These are phyloP conservation scores for Jaltomata sinuosa DNA, from an alignment of 257 asterid genomes.

Conservation along the genomic window DNA sequence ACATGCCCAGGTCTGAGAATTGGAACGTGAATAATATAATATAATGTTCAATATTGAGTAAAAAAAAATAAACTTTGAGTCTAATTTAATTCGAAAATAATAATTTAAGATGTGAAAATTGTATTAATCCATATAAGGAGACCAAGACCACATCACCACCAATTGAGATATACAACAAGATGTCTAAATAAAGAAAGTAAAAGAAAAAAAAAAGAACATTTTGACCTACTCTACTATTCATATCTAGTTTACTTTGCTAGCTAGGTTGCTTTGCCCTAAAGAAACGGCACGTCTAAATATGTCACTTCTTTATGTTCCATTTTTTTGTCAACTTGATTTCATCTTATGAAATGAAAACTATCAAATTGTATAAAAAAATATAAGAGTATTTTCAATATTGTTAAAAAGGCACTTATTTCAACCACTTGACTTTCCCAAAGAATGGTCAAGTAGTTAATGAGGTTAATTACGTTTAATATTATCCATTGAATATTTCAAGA, in stretches of 20 bases:
- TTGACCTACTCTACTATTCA: too few relatives aligned
- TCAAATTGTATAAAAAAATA: neutral
- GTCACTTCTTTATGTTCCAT: neutral
- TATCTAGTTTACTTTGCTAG: neutral
- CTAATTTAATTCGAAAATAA: too few relatives aligned
- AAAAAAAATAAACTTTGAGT: too few relatives aligned
- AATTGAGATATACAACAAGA: too few relatives aligned
- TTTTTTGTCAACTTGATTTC: neutral
- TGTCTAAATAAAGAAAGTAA: too few relatives aligned
- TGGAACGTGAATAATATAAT: neutral
- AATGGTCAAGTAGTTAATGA: neutral
- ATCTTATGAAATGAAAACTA: neutral
- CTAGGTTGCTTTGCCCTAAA: neutral
- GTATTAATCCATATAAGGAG: too few relatives aligned
- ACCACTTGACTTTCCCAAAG: neutral
- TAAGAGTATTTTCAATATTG: neutral
- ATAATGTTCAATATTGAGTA: too few relatives aligned
- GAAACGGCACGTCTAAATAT: neutral
- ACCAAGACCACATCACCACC: too few relatives aligned
- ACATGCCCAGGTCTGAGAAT: neutral
- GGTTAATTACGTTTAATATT: neutral
- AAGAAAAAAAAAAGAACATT: too few relatives aligned
- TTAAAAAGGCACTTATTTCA: neutral
- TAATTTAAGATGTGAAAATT: too few relatives aligned
- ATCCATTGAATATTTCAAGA: neutral